Evolutionary conservation across 495 filamentous ascomycete species (phyloP), one percentile per base, ranked within the genome.

Genomic region (Niebla homalea): DNA sequence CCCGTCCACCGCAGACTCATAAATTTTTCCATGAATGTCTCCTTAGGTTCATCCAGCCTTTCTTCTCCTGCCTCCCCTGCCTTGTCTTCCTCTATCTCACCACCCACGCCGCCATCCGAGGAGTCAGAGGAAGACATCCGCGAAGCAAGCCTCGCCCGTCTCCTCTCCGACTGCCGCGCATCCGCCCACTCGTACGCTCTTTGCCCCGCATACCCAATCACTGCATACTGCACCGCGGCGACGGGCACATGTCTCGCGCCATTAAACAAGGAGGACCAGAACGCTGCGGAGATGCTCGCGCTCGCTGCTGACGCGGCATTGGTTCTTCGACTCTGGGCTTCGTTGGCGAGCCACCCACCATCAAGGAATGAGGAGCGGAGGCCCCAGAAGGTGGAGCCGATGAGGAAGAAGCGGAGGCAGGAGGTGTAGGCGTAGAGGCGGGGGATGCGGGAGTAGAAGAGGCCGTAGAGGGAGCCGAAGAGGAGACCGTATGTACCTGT

Each of bases 1-100:
- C 90, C 92, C 58, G 83, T 88, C 82, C 83, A 95, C 69, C 79
- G 85, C 11, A 82, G 85, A 41, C 74, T 68, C 1, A 76, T 72
- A 51, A 79, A 59, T 41, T 71, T 65, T 46, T 74, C 65, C 50
- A 70, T 57, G 37, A 76, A 59, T 14, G 29, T 32, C 7, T 20
- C 49, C 60, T 46, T 62, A 58, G 51, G 61, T 60, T 56, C 58
- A 65, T 51, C n/a, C n/a, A n/a, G n/a, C n/a, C n/a, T n/a, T n/a
- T n/a, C n/a, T n/a, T n/a, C n/a, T n/a, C n/a, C 63, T 62, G 2
- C 29, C 29, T 32, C 29, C 29, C 10, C 29, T 32, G 10, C 46
- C 21, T 39, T 36, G 29, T 16, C 32, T 6, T 44, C 39, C 23
- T 7, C 16, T 14, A 32, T 26, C 22, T 32, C 5, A 4, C 20